phyloP scores from a whole-genome alignment of 768 basidiomycete species.

The Leccinum incarnatum region DNA sequence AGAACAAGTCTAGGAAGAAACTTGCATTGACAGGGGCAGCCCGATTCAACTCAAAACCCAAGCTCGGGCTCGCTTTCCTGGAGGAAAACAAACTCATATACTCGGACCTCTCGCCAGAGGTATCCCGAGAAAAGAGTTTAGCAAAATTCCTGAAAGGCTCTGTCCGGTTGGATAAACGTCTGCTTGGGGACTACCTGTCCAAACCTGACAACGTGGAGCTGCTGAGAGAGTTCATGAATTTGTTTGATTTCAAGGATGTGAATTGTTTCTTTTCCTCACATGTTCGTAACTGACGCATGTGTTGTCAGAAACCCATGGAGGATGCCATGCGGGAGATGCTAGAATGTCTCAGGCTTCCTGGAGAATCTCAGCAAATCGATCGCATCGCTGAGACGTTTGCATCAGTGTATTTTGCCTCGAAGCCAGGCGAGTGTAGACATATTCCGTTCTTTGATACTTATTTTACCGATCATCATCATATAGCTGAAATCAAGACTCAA shows the following conservation, averaged over 20 bases:
- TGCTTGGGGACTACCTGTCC: conserved; percentile 91
- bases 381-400: conserved; percentile 96
- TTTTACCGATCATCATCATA: not conserved
- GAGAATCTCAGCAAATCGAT: conserved; percentile 90
- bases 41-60: conserved; percentile 92
- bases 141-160: conserved; percentile 85
- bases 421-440: conserved; percentile 53
- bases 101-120: conserved; percentile 52
- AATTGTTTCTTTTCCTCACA: conserved; percentile 23
- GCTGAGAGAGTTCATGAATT: conserved; percentile 79
- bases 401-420: conserved; percentile 80
- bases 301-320: conserved; percentile 80
- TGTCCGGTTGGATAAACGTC: conserved; percentile 84
- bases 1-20: conserved; percentile 82
- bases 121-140: conserved; percentile 63
- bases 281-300: conserved; percentile 2
- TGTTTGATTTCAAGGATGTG: conserved; percentile 90
- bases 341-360: conserved; percentile 91
- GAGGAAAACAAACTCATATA: conserved; percentile 93
- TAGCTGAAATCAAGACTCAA: conserved; percentile 85
- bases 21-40: conserved; percentile 79
- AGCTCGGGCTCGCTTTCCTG: conserved; percentile 82
- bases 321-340: conserved; percentile 95
- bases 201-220: conserved; percentile 83
- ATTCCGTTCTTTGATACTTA: not conserved